Base-by-base conservation (phyloP, 345 rosid genomes). In the Linum trigynum region DNA sequence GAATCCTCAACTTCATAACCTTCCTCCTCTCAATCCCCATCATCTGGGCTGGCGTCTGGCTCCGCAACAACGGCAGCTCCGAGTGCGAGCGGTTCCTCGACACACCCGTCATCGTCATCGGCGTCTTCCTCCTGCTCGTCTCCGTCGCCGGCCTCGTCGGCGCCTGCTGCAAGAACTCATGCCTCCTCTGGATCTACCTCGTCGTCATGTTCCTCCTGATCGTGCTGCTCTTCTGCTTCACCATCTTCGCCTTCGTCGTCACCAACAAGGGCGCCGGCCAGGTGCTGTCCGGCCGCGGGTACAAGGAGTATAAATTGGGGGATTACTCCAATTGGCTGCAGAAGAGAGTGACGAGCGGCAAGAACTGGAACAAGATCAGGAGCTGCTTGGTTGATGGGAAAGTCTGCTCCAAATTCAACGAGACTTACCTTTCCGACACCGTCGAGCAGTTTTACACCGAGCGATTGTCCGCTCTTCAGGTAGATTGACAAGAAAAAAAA, bases 21-120 rank as follows among this genome's bases (percentile, higher is more conserved):
- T 85, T 90, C 78, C 69, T 90, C 17, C 75, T 88, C 58, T 88
- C 97, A 2, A 75, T 92, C 61, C 94, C 96, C n/a, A 90, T 90
- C 63, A 83, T 92, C 43, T 68, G 72, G 15, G 83, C 70, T 2
- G 96, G 97, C 39, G 75, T 90, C 76, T 90, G 94, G 97, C 83
- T 88, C 10, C 75, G 85, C 53, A 70, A 76, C 45, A 63, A 78
- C 5, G 98, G 86, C 57, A 50, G 76, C 1, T 75, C 94, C 56
- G 92, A 88, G 55, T 90, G 97, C 72, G 97, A 88, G 81, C 76
- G 71, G 65, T 88, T 90, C 63, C 75, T 92, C 2, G 91, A 92
- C 74, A 82, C 75, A 50, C 94, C 97, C 5, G 61, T 90, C 63
- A 85, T 90, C 15, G 69, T 76, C 4, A 74, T 92, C 58, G 98